These are phyloP conservation scores for Phytophthora citrophthora DNA, from an alignment of 352 stramenopile genomes.

Conservation along the genomic window DNA sequence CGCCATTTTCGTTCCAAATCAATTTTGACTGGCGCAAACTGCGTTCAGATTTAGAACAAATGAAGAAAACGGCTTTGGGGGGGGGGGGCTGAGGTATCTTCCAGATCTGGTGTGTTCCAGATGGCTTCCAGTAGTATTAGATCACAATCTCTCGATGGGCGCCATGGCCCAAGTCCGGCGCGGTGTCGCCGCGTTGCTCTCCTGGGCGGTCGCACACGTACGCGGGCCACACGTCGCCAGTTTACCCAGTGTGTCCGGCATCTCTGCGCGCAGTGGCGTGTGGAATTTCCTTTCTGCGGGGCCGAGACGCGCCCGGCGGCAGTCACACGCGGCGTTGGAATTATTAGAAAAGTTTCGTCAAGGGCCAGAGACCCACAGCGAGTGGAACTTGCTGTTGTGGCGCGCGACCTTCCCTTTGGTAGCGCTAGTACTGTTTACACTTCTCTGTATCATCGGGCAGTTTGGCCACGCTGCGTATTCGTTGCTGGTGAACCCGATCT, in stretches of 20 bases:
- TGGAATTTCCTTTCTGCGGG: slow-evolving; percentile 28
- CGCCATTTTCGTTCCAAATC: slow-evolving; percentile 36
- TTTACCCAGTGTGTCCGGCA: slow-evolving; percentile 19
- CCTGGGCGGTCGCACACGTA: slow-evolving; percentile 23
- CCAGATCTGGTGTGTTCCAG: too few species aligned
- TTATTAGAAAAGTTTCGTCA: slow-evolving; percentile 80
- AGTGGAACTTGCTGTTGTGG: slow-evolving; percentile 86
- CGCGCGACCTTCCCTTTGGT: slow-evolving; percentile 83
- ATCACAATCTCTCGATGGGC: slow-evolving; percentile 3
- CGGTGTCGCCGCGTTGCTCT: slow-evolving; percentile 23
- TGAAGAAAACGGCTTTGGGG: too few species aligned
- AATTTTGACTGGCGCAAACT: slow-evolving; percentile 20
- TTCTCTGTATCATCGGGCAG: slow-evolving; percentile 67
- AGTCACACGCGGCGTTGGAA: slow-evolving; percentile 53
- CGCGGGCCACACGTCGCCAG: slow-evolving; percentile 15
- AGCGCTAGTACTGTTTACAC: slow-evolving; percentile 76
- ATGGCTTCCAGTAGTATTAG: too few species aligned
- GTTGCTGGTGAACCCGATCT: slow-evolving; percentile 70
- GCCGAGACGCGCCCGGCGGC: slow-evolving; percentile 24
- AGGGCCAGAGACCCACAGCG: slow-evolving; percentile 74
- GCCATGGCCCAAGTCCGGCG: slow-evolving; percentile 36
- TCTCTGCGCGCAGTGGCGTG: background rate
- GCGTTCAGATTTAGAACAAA: too few species aligned
- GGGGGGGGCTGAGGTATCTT: too few species aligned
- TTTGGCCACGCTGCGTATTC: slow-evolving; percentile 74